Conservation (phyloP, 169 alveolate species). For the Plasmodium sp. region DNA sequence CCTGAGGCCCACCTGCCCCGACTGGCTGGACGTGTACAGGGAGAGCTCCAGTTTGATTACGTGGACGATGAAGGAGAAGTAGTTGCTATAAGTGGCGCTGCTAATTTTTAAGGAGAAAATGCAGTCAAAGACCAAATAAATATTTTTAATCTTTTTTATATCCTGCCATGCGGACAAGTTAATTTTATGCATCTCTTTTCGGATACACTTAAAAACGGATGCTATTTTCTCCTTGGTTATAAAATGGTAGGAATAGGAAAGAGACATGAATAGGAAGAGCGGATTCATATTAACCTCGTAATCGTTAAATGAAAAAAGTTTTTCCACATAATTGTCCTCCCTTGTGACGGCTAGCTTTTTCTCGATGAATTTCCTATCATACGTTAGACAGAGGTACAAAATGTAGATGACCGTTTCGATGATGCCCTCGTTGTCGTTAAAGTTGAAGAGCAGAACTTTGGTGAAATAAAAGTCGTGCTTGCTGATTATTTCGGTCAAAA, state of each 20-base stretch:
- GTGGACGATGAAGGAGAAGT: conserved; percentile 34
- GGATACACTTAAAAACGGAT: conserved; percentile 22
- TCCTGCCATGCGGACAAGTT: conserved; percentile 28
- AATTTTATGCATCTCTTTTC: conserved; percentile 58
- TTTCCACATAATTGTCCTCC: conserved; percentile 45
- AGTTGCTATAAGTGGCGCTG: background rate
- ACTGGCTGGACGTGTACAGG: conserved; percentile 27
- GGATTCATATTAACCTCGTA: conserved; percentile 31
- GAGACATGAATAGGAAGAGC: conserved; percentile 55
- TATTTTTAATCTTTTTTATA: conserved; percentile 61
- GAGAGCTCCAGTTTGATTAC: conserved; percentile 54
- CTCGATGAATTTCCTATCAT: conserved; percentile 57
- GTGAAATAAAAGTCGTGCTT: conserved; percentile 61
- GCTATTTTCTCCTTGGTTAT: conserved; percentile 40
- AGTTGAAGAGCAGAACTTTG: conserved; percentile 47
- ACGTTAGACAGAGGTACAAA: conserved; percentile 31
- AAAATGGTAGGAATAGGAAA: conserved; percentile 67
- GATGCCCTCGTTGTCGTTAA: conserved; percentile 61
- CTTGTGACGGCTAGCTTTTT: conserved; percentile 26
- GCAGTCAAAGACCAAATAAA: conserved; percentile 54
- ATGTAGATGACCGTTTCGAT: conserved; percentile 71
- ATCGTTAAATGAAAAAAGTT: conserved; percentile 38
- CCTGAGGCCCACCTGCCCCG: background rate
- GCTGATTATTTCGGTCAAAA: conserved; percentile 44
- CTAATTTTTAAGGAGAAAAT: conserved; percentile 42